Evolutionary conservation across 2,329 filamentous ascomycete species (phyloP).

Genomic region (Cladosporium sp.): DNA sequence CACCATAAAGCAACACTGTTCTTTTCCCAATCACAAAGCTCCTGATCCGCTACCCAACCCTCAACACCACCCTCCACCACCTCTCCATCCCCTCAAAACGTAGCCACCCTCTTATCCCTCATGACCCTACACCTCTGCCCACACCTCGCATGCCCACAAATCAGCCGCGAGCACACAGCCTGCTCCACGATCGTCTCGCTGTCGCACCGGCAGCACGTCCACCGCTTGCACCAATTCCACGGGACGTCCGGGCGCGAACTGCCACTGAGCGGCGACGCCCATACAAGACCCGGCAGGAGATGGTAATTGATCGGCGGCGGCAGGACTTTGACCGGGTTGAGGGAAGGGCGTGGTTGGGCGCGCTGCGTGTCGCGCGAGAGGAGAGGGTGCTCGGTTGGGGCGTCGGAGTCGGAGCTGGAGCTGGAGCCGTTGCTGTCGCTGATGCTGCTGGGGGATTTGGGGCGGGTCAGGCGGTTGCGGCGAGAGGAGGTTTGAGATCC

Average conservation of each 20-base stretch:
- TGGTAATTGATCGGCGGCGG: not conserved
- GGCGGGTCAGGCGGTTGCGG: not conserved
- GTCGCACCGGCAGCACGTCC: constrained; percentile 25
- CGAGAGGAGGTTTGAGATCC: not conserved
- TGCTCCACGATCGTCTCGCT: constrained; percentile 26
- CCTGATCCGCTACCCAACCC: too few species aligned
- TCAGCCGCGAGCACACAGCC: constrained; percentile 21
- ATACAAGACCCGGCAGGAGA: not conserved
- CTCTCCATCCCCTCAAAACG: not conserved
- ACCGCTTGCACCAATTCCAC: constrained; percentile 22
- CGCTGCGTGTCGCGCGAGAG: constrained; percentile 14
- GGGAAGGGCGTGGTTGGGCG: not conserved
- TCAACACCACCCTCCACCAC: not conserved
- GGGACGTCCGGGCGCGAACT: constrained; percentile 14
- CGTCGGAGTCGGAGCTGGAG: not conserved
- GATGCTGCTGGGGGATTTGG: not conserved
- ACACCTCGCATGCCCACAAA: constrained; percentile 24
- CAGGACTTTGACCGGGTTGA: not conserved
- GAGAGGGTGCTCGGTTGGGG: constrained; percentile 30
- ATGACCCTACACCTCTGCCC: not conserved
- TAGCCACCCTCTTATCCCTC: not conserved
- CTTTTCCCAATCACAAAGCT: too few species aligned
- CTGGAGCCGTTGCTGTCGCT: not conserved
- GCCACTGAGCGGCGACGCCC: not conserved
- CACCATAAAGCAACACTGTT: too few species aligned